Evolutionary conservation across 768 basidiomycete genomes (phyloP).

Genomic region (Flagelloscypha sp.): DNA sequence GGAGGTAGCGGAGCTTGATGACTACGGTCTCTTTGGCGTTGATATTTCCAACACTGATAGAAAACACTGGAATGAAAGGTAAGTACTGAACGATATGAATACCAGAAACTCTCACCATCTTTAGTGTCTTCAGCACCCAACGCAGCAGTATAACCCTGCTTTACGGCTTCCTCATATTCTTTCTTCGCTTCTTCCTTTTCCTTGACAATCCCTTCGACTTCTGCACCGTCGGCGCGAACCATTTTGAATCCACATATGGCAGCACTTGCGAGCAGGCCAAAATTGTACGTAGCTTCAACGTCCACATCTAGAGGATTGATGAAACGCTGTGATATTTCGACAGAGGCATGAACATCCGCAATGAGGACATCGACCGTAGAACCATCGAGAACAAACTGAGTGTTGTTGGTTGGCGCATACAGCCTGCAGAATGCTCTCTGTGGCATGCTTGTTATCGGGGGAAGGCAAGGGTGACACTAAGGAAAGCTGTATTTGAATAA

Average conservation of each 20-base stretch:
- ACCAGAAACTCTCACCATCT: constrained; percentile 33
- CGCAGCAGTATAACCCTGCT: constrained; percentile 31
- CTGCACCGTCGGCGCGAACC: constrained; percentile 32
- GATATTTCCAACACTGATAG: constrained; percentile 48
- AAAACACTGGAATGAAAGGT: constrained; percentile 34
- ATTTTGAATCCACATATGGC: constrained; percentile 51
- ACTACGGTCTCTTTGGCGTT: constrained; percentile 31
- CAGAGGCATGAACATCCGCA: constrained; percentile 12
- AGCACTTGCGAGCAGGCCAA: constrained; percentile 48
- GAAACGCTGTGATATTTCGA: constrained; percentile 13
- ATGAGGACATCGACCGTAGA: constrained; percentile 12
- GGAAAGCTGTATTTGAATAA: too few species aligned
- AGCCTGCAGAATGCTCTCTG: too few species aligned
- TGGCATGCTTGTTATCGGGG: too few species aligned
- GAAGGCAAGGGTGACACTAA: too few species aligned
- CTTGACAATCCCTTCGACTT: constrained; percentile 37
- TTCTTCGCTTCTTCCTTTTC: constrained; percentile 36
- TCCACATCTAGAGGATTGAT: constrained; percentile 8
- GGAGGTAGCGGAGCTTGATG: constrained; percentile 36
- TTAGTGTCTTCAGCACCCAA: constrained; percentile 42
- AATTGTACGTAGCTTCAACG: constrained; percentile 40
- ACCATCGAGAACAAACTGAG: too few species aligned
- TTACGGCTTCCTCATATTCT: constrained; percentile 32
- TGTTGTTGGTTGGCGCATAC: too few species aligned
- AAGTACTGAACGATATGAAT: not conserved